Base-by-base conservation (phyloP, 2,329 filamentous ascomycete species). In the Microdochium trichocladiopsis region DNA sequence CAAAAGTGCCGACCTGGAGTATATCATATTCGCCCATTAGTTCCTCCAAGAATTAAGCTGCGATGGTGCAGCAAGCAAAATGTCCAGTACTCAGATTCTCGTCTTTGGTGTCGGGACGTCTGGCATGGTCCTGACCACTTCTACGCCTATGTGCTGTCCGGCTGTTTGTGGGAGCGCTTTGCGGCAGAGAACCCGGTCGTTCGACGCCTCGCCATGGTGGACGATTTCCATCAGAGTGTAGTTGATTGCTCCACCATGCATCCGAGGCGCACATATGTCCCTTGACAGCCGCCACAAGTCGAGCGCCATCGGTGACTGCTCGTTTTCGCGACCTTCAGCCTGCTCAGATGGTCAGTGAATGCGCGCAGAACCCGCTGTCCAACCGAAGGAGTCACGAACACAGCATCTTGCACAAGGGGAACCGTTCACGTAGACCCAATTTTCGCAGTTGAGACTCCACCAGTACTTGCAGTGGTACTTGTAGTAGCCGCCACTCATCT, bases 381-480 rank as follows among this genome's bases (percentile, higher is more conserved):
- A 2, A 25, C 2, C 4, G 23, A 8, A n/a, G 45, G 45, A 11
- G 3, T 14, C 16, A 66, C 75, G 66, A 66, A 79, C 77, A 56
- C 76, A 66, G 61, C 77, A 80, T 55, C 65, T 67, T 51, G 75
- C 67, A 61, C 77, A 80, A 11, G 75, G 67, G 33, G 72, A 68
- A 51, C 76, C 72, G 51, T 78, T 75, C 18, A 79, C 71, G 65
- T 75, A 79, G 11, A 80, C 77, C 77, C 77, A 80, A 57, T 80
- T 75, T 4, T 67, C 70, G 57, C 77, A 79, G 56, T 78, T 73
- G 60, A 77, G 69, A 25, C 73, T 71, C 53, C 72, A 72, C 58
- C 76, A 79, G 67, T 79, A 76, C 64, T 78, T 80, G 72, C 77
- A 80, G 43, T 74, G 71, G 63, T 77, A 80, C 66, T 74, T 78